Conservation (phyloP, 768 basidiomycete species). For the Chiua virens region DNA sequence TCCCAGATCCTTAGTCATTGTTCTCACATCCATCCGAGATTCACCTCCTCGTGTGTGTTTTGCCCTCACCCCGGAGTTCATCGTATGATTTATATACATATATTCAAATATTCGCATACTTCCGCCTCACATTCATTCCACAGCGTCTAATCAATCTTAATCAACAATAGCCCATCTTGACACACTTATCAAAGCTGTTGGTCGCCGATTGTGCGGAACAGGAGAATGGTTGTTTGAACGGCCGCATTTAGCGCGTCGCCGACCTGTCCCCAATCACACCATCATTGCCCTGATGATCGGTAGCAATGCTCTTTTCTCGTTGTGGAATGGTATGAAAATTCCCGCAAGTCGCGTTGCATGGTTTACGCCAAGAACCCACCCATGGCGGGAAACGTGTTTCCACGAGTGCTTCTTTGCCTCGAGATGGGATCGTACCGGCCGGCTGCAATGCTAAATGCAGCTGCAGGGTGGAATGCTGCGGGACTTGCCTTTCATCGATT, state of each 20-base stretch:
- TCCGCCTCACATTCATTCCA: not conserved
- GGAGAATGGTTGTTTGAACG: constrained; percentile 2
- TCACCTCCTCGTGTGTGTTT: not conserved
- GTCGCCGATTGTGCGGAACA: constrained; percentile 23
- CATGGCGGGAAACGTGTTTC: constrained; percentile 7
- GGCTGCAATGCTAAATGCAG: constrained; percentile 13
- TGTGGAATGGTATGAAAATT: constrained; percentile 9
- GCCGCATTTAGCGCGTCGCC: constrained; percentile 24
- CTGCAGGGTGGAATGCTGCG: not conserved
- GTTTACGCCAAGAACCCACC: constrained; percentile 4
- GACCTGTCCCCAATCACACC: constrained; percentile 27
- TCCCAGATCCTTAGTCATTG: constrained; percentile 6
- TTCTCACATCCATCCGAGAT: constrained; percentile 6
- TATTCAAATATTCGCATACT: constrained; percentile 14
- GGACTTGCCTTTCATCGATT: constrained; percentile 8
- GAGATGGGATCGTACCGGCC: not conserved
- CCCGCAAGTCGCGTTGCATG: constrained; percentile 9
- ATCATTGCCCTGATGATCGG: constrained; percentile 24
- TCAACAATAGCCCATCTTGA: constrained; percentile 1
- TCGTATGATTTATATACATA: constrained; percentile 8
- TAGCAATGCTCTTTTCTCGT: constrained; percentile 13
- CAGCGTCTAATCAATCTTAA: constrained; percentile 13
- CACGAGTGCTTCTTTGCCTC: not conserved
- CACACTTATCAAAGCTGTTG: constrained; percentile 12
- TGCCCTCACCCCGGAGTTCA: not conserved